Conservation (phyloP, 2,329 filamentous ascomycete species). For the Mollisia scopiformis region DNA sequence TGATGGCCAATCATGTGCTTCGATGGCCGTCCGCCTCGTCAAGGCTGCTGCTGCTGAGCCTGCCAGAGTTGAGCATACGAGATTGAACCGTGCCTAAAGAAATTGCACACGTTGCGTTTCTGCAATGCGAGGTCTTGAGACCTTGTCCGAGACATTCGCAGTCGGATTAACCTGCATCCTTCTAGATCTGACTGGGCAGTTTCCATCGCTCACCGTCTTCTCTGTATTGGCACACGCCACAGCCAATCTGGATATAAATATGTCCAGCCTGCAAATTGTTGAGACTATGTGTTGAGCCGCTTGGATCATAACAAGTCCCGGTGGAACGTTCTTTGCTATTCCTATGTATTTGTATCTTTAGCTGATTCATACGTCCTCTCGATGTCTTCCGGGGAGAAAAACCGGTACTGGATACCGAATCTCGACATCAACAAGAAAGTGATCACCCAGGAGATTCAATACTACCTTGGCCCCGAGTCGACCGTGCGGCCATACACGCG, state of each 20-base stretch:
- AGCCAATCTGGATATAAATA: background rate
- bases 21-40: constrained; percentile 7
- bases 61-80: background rate
- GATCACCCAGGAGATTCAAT: constrained; percentile 61
- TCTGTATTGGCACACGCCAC: background rate
- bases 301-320: background rate
- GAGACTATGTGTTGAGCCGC: background rate
- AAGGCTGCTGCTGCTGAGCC: background rate
- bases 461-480: constrained; percentile 59
- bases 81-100: background rate
- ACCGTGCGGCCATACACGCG: constrained; percentile 60
- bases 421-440: constrained; percentile 63
- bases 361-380: constrained; percentile 18
- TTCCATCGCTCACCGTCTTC: background rate
- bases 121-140: constrained; percentile 10
- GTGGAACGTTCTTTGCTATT: constrained; percentile 5
- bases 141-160: constrained; percentile 1
- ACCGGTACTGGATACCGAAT: constrained; percentile 64
- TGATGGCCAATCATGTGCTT: background rate
- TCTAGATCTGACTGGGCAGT: background rate
- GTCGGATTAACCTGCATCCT: constrained; percentile 3
- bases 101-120: constrained; percentile 10
- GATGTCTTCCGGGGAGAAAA: constrained; percentile 44
- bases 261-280: background rate
- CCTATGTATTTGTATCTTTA: constrained; percentile 20